These are phyloP conservation scores for Fraxinus xanthoxyloides DNA, from an alignment of 305 asterid genomes.

Conservation along the genomic window DNA sequence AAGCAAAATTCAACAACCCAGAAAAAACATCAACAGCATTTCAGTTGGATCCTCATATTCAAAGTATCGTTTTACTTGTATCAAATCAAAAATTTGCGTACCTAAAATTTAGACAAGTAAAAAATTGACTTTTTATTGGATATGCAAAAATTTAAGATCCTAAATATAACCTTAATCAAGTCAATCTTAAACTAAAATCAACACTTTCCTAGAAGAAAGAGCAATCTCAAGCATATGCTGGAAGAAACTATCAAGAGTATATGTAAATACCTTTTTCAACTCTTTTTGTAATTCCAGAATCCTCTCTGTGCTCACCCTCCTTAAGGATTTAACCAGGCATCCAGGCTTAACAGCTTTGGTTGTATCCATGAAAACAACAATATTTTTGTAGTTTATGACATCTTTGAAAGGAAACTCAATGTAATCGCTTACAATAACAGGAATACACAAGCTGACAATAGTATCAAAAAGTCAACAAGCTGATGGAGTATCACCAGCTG, in stretches of 20 bases:
- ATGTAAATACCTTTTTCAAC: slow-evolving; percentile 61
- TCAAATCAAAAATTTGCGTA: not conserved
- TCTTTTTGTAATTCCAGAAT: slow-evolving; percentile 78
- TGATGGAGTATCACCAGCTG: slow-evolving; percentile 99
- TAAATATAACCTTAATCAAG: not conserved
- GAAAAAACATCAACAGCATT: slow-evolving; percentile 11
- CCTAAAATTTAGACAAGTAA: not conserved
- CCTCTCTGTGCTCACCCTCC: slow-evolving; percentile 49
- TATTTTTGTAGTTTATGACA: slow-evolving; percentile 81
- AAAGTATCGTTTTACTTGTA: slow-evolving; percentile 73
- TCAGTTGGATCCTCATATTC: slow-evolving; percentile 71
- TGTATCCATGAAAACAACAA: slow-evolving; percentile 76
- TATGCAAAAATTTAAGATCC: not conserved
- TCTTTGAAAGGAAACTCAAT: slow-evolving; percentile 96
- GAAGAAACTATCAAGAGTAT: slow-evolving; percentile 1
- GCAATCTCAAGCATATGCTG: not conserved
- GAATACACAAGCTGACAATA: slow-evolving; percentile 87
- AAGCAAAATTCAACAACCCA: not conserved
- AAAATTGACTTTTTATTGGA: not conserved
- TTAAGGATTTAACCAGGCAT: slow-evolving; percentile 65
- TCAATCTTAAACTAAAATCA: not conserved
- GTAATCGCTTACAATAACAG: slow-evolving; percentile 84
- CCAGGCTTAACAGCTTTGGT: slow-evolving; percentile 69
- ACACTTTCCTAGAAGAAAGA: not conserved
- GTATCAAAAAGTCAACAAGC: slow-evolving; percentile 99